Percentiles rank a stretch among this genome's conserved stretches.
Conservation (phyloP, 345 rosid species). For the Syzygium grande region DNA sequence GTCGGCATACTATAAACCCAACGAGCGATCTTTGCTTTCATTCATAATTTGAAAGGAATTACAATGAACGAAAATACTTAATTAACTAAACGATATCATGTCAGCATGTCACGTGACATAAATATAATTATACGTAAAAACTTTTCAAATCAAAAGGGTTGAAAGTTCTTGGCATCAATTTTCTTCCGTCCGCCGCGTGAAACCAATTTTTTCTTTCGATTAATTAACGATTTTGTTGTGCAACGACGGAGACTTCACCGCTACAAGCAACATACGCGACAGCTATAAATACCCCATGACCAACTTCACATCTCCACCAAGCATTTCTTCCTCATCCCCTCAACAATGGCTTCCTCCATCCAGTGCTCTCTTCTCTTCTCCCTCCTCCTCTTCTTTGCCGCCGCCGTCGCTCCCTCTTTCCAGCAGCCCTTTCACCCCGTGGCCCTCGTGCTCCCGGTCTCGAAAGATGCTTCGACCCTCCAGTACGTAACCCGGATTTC, state of each 20-base stretch:
- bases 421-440: slow-evolving; percentile 48
- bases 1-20: not conserved
- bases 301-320: not conserved
- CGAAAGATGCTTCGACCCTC: slow-evolving; percentile 51
- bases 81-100: accelerated
- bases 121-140: not conserved
- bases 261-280: not conserved
- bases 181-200: not conserved
- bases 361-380: not conserved
- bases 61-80: not conserved
- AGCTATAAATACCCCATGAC: not conserved
- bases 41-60: not conserved
- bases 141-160: not conserved
- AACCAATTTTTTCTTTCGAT: not conserved
- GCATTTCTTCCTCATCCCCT: not conserved
- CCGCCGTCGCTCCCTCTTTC: slow-evolving; percentile 1
- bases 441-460: slow-evolving; percentile 49
- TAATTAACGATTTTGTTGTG: not conserved
- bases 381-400: not conserved
- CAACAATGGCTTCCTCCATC: not conserved
- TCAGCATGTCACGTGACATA: accelerated
- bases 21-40: not conserved
- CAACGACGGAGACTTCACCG: not conserved
- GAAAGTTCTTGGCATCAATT: not conserved
- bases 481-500: slow-evolving; percentile 46